Conservation (phyloP, 2,329 filamentous ascomycete genomes). For the Tricladium varicosporioides region DNA sequence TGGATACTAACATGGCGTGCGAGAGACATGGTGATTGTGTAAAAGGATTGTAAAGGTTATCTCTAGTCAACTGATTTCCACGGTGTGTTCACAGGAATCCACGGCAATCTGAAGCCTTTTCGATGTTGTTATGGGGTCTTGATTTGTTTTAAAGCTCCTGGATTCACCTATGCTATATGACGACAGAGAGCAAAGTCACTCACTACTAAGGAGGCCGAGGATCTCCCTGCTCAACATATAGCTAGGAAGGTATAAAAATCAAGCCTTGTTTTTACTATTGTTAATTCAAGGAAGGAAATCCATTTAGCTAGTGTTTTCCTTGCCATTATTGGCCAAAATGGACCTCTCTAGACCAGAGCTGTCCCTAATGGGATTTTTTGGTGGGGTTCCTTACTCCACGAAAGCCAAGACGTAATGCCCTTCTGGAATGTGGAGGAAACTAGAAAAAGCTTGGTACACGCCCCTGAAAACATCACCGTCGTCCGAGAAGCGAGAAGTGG, state of each 20-base stretch:
- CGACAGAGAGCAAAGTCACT: too few relatives aligned
- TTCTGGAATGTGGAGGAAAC: background rate
- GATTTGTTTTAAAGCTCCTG: too few relatives aligned
- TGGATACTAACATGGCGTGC: slow-evolving; percentile 43
- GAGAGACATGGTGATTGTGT: slow-evolving; percentile 43
- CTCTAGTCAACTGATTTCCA: background rate
- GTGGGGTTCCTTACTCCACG: background rate
- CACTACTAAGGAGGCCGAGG: too few relatives aligned
- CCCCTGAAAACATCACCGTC: background rate
- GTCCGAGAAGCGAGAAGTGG: too few relatives aligned
- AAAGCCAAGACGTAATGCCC: slow-evolving; percentile 5
- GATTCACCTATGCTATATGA: too few relatives aligned
- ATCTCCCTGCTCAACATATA: too few relatives aligned
- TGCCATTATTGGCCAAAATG: background rate
- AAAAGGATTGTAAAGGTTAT: background rate
- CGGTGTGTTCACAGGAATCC: too few relatives aligned
- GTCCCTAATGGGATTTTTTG: background rate
- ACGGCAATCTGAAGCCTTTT: too few relatives aligned
- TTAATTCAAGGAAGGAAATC: background rate
- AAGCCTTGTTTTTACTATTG: too few relatives aligned
- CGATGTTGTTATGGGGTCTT: too few relatives aligned
- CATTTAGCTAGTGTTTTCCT: background rate
- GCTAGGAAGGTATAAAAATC: too few relatives aligned
- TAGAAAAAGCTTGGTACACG: slow-evolving; percentile 5
- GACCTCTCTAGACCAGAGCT: background rate